Evolutionary conservation across 345 rosid species (phyloP), one percentile per base, ranked within the genome.

Genomic region (Physaria fendleri): DNA sequence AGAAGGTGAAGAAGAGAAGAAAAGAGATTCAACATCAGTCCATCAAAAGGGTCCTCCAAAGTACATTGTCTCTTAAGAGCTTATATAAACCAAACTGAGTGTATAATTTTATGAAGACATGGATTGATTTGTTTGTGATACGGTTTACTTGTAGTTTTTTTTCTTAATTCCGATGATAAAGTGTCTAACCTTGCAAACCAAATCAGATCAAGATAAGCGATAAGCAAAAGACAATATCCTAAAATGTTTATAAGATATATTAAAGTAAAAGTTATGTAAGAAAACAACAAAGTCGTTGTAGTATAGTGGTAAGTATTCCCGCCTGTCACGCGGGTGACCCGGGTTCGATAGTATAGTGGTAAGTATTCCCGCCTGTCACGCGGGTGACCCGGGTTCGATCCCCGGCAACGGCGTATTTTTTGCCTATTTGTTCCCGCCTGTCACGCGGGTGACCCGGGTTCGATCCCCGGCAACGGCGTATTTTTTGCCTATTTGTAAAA

Each of bases 401-500:
- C 82, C 88, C 90, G 87, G 92, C 88, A 22, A 22, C 24, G 4
- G 24, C 4, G 24, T 22, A 22, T 22, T 22, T 22, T 22, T 2
- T 22, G 2, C 24, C 4, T 85, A 0, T 81, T 93, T 81, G 83
- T 86, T 76, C 82, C 89, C 83, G 87, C 82, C 97, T 85, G 94
- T 89, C 99, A 89, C 94, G 84, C 85, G 85, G 93, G 93, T 40
- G 95, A 83, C 98, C 92, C 90, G 94, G 79, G 92, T 84, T 88
- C 98, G 92, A 86, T 85, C 81, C 84, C 94, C 89, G 85, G 93
- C 89, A 83, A 77, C 83, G 89, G 91, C 81, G 93, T 1, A 4
- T 4, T 24, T 14, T 9, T 1, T 0, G 2, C 0, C 17, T 5
- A 25, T 41, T 18, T 21, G 7, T 14, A n/a, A n/a, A n/a, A n/a